A percentile compares a stretch with the other conserved stretches of the same genome.
Evolutionary conservation across 768 basidiomycete species (phyloP).

Genomic region (Naganishia onofrii): DNA sequence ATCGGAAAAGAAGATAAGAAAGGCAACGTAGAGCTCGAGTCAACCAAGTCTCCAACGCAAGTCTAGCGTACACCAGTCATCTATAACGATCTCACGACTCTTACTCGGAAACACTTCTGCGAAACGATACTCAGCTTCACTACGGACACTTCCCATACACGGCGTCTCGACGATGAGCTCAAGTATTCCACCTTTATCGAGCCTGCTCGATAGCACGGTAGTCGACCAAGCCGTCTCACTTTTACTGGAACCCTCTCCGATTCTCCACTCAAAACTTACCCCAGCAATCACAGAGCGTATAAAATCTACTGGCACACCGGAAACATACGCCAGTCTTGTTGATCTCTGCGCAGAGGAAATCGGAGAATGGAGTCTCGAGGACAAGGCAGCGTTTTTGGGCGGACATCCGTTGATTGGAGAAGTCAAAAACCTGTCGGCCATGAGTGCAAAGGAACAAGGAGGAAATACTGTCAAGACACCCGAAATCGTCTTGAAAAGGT

Average conservation of each 20-base stretch:
- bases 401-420: constrained; percentile 91
- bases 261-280: constrained; percentile 59
- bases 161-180: background rate
- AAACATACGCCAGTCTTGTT: constrained; percentile 62
- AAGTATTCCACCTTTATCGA: background rate
- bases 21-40: background rate
- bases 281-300: constrained; percentile 48
- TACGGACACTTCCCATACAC: background rate
- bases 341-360: constrained; percentile 50
- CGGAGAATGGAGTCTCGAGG: constrained; percentile 38
- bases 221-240: constrained; percentile 47
- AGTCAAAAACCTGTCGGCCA: constrained; percentile 66
- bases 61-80: background rate
- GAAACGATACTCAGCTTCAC: background rate
- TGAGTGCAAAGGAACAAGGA: constrained; percentile 79
- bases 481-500: constrained; percentile 68
- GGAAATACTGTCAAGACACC: constrained; percentile 60
- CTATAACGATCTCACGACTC: background rate
- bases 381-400: constrained; percentile 64
- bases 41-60: background rate
- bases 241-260: constrained; percentile 69
- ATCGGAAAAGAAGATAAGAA: background rate
- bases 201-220: background rate
- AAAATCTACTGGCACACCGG: constrained; percentile 36
- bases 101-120: background rate